Conservation (phyloP, 768 basidiomycete genomes). For the Udeniomyces megalosporus region DNA sequence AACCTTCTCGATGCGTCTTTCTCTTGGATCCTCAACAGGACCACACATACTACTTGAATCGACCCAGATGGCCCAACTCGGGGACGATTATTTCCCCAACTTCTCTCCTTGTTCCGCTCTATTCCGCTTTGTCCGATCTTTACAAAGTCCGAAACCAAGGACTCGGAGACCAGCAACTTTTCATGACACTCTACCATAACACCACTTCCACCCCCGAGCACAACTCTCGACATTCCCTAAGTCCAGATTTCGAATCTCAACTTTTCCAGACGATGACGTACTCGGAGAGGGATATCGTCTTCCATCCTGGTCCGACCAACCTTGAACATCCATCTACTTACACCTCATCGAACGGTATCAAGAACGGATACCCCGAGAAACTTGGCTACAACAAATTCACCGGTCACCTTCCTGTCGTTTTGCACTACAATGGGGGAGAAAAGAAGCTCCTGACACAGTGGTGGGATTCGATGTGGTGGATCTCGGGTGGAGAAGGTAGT, state of each 20-base stretch:
- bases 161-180: conserved; percentile 2
- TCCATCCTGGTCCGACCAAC: background rate
- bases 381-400: background rate
- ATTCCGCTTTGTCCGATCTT: background rate
- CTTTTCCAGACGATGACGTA: background rate
- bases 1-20: background rate
- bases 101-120: background rate
- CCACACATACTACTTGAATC: conserved; percentile 1
- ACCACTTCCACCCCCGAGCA: background rate
- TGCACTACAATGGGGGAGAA: background rate
- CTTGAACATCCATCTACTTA: background rate
- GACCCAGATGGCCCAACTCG: background rate
- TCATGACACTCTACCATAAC: background rate
- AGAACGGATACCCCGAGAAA: too few species aligned
- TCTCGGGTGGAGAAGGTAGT: background rate
- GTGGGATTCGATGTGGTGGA: background rate
- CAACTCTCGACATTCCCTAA: background rate
- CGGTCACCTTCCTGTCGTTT: background rate
- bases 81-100: background rate
- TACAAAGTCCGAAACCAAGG: background rate
- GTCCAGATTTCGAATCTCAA: background rate
- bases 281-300: background rate
- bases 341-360: background rate
- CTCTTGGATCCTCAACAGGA: background rate
- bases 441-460: background rate